Base-by-base conservation (phyloP, 345 rosid species). In the Hypericum perforatum region DNA sequence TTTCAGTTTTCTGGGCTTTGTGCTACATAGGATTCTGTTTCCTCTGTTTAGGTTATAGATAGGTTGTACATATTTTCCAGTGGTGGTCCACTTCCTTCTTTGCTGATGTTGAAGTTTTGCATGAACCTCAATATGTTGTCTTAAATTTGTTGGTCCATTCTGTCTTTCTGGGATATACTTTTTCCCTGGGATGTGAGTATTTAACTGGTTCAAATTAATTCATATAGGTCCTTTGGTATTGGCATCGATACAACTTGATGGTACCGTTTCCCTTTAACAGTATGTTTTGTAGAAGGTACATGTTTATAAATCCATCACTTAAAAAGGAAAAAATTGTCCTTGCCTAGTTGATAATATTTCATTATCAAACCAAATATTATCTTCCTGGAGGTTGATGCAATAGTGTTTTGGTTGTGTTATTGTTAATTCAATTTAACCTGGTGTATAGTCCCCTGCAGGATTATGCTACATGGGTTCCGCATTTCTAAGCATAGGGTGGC, bases 211-310 rank as follows among this genome's bases (percentile, higher is more conserved):
- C 58, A 78, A 69, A 73, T 65, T 71, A 78, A 70, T 75, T 79
- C 84, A 76, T 74, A 73, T 87, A 78, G 81, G 84, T 78, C 73
- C 76, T 61, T 74, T 77, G 75, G 70, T 73, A 79, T 74, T 73
- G 76, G 82, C 70, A 74, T 81, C 77, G 72, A 66, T 69, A 70
- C 89, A 76, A 72, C 79, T 74, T 81, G 75, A 75, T 80, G 89
- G 73, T 74, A 82, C 70, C 52, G 72, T 72, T 71, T 76, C 82
- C 81, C 70, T 79, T 66, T 82, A 80, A 73, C 76, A 81, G 76
- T 65, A 81, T 76, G 32, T 75, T 75, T 60, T 70, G 67, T 69
- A 64, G 69, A 77, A 84, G 92, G 83, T 80, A 78, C 76, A 74
- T 59, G 37, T 72, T 71, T 63, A 45, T 59, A 38, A 58, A 57